Conservation (phyloP, 2,329 filamentous ascomycete species). For the Kalaharituber pfeilii region DNA sequence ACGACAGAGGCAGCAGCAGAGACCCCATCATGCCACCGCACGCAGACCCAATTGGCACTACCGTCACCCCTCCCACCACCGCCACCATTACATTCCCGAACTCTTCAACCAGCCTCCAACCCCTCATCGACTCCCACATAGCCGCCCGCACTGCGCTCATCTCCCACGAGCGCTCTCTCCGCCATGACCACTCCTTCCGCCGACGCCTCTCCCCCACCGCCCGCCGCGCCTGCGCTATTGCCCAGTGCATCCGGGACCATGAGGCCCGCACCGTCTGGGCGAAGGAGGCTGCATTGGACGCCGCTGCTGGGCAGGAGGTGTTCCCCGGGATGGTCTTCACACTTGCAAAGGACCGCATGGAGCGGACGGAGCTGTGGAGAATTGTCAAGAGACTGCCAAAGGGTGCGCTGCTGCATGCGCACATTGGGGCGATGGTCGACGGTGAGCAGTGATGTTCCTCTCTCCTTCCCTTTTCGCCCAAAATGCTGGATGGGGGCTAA, state of each 20-base stretch:
- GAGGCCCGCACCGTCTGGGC: constrained; percentile 68
- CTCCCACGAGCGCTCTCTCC: constrained; percentile 59
- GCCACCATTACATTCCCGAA: too few relatives aligned
- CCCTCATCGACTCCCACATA: not conserved
- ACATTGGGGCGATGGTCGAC: constrained; percentile 82
- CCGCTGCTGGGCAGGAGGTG: constrained; percentile 43
- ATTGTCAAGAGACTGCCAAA: constrained; percentile 81
- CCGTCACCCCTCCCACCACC: too few relatives aligned
- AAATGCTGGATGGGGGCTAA: too few relatives aligned
- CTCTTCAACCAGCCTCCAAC: too few relatives aligned
- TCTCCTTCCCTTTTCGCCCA: too few relatives aligned
- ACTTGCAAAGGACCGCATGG: constrained; percentile 70
- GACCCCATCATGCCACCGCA: too few relatives aligned
- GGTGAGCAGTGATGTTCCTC: constrained; percentile 23
- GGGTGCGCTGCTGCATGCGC: constrained; percentile 67
- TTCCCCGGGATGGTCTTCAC: constrained; percentile 91
- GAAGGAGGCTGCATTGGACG: constrained; percentile 40
- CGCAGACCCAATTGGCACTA: too few relatives aligned
- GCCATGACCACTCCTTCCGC: constrained; percentile 60
- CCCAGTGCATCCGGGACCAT: constrained; percentile 58
- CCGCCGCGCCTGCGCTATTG: constrained; percentile 58
- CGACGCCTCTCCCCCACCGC: constrained; percentile 64
- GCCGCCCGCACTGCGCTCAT: constrained; percentile 37
- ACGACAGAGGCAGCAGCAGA: too few relatives aligned
- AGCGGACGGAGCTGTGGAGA: constrained; percentile 65